A percentile compares a stretch with the other conserved stretches of the same genome.
These are phyloP conservation scores for Colletotrichum aenigma DNA, from an alignment of 2,329 filamentous ascomycete species.

Conservation along the genomic window DNA sequence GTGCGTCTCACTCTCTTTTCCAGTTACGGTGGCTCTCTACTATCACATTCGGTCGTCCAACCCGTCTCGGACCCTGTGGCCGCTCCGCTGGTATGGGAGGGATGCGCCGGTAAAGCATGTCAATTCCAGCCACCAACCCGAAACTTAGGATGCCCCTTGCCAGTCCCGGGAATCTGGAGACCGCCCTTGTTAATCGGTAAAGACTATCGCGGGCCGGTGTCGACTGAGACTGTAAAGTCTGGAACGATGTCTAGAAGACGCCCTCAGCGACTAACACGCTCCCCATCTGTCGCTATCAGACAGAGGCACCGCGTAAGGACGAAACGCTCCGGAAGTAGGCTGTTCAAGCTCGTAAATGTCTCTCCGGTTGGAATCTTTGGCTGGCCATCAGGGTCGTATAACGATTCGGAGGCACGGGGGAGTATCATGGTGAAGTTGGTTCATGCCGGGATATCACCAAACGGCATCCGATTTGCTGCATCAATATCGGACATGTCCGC, in stretches of 20 bases:
- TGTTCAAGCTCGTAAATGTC: background rate
- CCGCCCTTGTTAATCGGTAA: background rate
- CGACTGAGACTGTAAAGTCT: background rate
- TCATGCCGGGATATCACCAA: background rate
- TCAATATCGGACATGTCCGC: conserved; percentile 2
- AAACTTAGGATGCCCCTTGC: background rate
- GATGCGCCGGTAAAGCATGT: background rate
- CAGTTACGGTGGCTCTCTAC: background rate
- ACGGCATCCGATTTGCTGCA: background rate
- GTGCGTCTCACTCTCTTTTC: background rate
- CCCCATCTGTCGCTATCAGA: background rate
- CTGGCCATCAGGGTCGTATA: background rate
- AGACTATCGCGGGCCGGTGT: background rate
- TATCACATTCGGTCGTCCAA: background rate
- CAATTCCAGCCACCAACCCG: background rate
- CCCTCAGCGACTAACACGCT: background rate
- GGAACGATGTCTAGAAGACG: background rate
- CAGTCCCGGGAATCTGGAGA: background rate
- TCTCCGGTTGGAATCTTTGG: background rate
- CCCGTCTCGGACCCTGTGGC: background rate
- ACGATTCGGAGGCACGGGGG: background rate
- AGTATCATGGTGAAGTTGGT: background rate
- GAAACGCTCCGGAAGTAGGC: background rate
- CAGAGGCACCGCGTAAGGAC: background rate
- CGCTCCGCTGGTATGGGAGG: background rate